These are phyloP conservation scores for Diplosphaera chodatii DNA, from an alignment of 139 green algal genomes.

Conservation along the genomic window DNA sequence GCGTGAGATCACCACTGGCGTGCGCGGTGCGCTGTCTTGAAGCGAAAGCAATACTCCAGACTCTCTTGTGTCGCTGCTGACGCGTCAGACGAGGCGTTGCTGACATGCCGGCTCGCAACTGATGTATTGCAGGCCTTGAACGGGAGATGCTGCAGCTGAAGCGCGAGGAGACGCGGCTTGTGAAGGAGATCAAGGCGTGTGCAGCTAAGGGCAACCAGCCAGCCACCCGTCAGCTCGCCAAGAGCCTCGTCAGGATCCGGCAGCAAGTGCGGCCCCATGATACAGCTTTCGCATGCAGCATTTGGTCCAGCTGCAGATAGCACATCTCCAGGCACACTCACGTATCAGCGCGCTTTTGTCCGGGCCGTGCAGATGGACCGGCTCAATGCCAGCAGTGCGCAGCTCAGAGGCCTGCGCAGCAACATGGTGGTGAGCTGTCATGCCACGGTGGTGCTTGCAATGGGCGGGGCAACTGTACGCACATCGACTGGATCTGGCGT, in stretches of 20 bases:
- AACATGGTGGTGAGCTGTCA: conserved; percentile 44
- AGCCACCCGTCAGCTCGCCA: conserved; percentile 37
- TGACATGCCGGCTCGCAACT: no score
- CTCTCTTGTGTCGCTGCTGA: no score
- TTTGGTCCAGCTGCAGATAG: no score
- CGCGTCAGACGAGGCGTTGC: no score
- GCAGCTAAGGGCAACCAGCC: conserved; percentile 43
- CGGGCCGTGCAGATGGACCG: conserved; percentile 50
- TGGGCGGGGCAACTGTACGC: no score
- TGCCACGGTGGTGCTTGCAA: no score
- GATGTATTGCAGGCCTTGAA: conserved; percentile 40
- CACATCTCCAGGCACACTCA: no score
- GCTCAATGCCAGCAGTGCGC: conserved; percentile 39
- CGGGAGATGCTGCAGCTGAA: conserved; percentile 39
- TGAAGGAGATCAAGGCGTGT: conserved; percentile 51
- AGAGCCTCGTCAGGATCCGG: conserved; percentile 38
- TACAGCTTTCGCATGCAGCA: no score
- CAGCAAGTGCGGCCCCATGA: not conserved
- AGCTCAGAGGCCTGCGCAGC: conserved; percentile 51
- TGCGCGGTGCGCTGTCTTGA: conserved; percentile 33
- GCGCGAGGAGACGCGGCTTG: conserved; percentile 50
- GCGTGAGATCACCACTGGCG: conserved; percentile 32
- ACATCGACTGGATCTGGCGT: no score
- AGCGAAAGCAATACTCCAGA: no score
- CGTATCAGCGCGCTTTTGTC: conserved; percentile 12